These are phyloP conservation scores for Daldinia decipiens DNA, from an alignment of 495 filamentous ascomycete genomes.

Conservation along the genomic window DNA sequence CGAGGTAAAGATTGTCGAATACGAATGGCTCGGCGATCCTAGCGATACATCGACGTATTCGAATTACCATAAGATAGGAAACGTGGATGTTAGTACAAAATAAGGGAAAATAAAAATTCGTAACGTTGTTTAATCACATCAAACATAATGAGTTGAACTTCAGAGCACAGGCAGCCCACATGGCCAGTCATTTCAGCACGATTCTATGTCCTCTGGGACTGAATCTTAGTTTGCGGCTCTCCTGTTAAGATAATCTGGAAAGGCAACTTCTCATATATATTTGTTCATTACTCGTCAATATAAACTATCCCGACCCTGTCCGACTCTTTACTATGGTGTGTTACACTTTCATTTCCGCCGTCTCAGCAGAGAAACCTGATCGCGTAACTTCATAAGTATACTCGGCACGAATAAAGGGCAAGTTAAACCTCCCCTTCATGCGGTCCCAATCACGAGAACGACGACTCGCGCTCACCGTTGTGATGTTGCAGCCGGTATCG, in stretches of 20 bases:
- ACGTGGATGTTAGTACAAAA: constrained; percentile 31
- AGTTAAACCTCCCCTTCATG: constrained; percentile 14
- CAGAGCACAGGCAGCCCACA: not conserved
- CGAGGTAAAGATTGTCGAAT: constrained; percentile 41
- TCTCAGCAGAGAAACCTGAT: not conserved
- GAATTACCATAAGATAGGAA: constrained; percentile 39
- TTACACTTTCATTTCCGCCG: not conserved
- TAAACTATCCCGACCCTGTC: not conserved
- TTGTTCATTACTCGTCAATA: not conserved
- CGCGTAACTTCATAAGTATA: constrained; percentile 31
- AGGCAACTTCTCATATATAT: no score
- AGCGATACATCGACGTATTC: constrained; percentile 35
- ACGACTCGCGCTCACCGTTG: constrained; percentile 19
- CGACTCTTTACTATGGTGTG: not conserved
- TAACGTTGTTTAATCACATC: not conserved
- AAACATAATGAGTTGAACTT: constrained; percentile 18
- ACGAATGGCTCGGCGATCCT: constrained; percentile 40
- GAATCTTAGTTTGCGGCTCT: not conserved
- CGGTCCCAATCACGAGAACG: constrained; percentile 27
- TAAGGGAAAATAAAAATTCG: constrained; percentile 8
- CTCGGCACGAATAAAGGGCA: constrained; percentile 19
- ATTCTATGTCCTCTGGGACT: not conserved
- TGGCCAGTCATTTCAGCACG: not conserved
- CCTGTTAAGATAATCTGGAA: no score
- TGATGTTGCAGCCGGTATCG: constrained; percentile 20